Conservation (phyloP, 805 yeast genomes). For the Starmerella stigmatis region DNA sequence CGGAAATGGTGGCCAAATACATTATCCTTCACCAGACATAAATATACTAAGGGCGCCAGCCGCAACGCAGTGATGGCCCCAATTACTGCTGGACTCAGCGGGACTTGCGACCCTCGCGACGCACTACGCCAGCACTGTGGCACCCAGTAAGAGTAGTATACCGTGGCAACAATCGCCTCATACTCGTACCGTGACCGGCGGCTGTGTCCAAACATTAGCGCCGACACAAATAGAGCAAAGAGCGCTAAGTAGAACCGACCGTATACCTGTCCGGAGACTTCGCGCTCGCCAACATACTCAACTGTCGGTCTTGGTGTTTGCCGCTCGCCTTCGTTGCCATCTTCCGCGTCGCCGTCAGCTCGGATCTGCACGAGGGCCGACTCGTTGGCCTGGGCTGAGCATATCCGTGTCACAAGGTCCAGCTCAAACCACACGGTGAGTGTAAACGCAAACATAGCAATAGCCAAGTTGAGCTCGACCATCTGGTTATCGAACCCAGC, state of each 20-base stretch:
- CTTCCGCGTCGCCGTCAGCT: not conserved
- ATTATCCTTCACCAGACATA: not conserved
- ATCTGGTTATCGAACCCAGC: not conserved
- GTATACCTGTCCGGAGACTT: conserved; percentile 2
- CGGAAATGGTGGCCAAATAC: not conserved
- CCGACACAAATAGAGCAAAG: not conserved
- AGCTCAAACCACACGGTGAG: conserved; percentile 7
- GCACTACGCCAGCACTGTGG: conserved; percentile 4
- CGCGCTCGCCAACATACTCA: conserved; percentile 4
- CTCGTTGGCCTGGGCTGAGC: conserved; percentile 1
- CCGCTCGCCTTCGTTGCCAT: not conserved
- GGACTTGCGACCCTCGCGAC: conserved; percentile 3
- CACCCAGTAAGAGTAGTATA: not conserved
- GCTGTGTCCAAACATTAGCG: not conserved
- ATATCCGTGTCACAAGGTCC: not conserved
- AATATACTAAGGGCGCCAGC: not conserved
- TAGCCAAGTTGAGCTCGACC: not conserved
- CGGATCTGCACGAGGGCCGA: not conserved
- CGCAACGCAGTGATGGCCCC: not conserved
- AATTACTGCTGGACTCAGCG: not conserved
- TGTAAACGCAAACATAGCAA: not conserved
- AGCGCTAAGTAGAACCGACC: conserved; percentile 1
- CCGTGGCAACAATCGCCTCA: not conserved
- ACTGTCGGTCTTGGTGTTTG: not conserved
- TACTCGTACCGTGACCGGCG: not conserved